These are phyloP conservation scores for Quercus parvula DNA, from an alignment of 306 rosid species.

Conservation along the genomic window DNA sequence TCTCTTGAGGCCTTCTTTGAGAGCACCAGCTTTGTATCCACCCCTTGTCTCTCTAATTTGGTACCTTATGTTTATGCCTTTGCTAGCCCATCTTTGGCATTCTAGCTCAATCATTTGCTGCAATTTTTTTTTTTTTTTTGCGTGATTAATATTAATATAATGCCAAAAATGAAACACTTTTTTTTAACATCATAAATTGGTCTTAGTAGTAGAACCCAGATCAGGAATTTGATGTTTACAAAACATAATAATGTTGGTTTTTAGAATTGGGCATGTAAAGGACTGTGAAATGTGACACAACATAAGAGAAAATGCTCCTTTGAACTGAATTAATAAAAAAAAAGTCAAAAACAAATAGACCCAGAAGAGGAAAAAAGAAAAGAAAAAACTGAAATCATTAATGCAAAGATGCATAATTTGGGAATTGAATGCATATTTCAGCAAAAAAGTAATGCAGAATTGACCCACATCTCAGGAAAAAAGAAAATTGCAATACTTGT, in stretches of 20 bases:
- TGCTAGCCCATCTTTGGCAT: constrained; percentile 95
- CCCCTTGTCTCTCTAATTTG: constrained; percentile 83
- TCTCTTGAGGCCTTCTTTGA: constrained; percentile 89
- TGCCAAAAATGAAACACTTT: not conserved
- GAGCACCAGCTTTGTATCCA: constrained; percentile 95
- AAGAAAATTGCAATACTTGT: not conserved
- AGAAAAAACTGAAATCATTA: too few relatives aligned
- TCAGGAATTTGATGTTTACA: constrained; percentile 10
- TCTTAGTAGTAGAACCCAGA: not conserved
- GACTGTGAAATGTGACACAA: not conserved
- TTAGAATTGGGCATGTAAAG: not conserved
- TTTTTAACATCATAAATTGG: not conserved
- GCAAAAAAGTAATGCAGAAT: not conserved
- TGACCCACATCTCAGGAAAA: not conserved
- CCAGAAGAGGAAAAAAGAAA: not conserved
- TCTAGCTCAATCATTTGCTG: constrained; percentile 97
- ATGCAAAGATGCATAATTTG: too few relatives aligned
- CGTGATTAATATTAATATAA: not conserved
- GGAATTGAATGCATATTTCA: not conserved
- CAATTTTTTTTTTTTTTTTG: not conserved
- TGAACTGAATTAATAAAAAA: not conserved
- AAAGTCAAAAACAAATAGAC: not conserved
- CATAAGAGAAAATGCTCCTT: not conserved
- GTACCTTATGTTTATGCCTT: constrained; percentile 77
- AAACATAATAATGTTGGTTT: not conserved